These are phyloP conservation scores for Clavulina sp. DNA, from an alignment of 768 basidiomycete species.

Conservation along the genomic window DNA sequence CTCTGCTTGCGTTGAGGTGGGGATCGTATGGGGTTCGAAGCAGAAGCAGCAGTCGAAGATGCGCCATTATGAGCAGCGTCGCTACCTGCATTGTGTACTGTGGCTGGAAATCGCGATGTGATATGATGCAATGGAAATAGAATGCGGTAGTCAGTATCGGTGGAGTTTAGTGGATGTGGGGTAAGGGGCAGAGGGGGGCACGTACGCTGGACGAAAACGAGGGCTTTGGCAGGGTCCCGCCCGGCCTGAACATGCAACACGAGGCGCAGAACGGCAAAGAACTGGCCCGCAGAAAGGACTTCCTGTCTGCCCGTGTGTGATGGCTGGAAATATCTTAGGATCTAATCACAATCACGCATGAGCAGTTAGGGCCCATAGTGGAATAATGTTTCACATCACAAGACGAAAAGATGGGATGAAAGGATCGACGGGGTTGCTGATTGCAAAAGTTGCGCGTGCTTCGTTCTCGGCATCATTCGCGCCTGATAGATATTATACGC, in stretches of 20 bases:
- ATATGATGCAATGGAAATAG: background rate
- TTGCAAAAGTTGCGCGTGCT: no score
- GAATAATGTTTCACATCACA: no score
- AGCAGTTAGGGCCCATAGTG: no score
- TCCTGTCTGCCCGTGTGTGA: background rate
- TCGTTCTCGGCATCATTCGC: no score
- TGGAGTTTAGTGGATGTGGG: background rate
- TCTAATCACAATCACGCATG: constrained; percentile 5
- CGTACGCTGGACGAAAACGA: constrained; percentile 12
- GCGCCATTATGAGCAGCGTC: background rate
- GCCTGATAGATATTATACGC: no score
- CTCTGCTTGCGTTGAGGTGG: background rate
- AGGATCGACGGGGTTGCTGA: no score
- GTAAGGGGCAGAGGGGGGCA: background rate
- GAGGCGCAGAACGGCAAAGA: constrained; percentile 10
- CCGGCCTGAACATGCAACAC: constrained; percentile 10
- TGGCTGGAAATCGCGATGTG: background rate
- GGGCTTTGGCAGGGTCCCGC: constrained; percentile 6
- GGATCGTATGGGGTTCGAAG: background rate
- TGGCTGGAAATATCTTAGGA: constrained; percentile 10
- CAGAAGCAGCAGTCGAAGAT: background rate
- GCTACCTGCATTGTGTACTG: background rate
- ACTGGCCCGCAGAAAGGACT: constrained; percentile 6
- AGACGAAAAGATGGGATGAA: no score
- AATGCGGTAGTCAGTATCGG: background rate